A percentile compares a stretch with the other conserved stretches of the same genome.
These are phyloP conservation scores for Pisolithus microcarpus DNA, from an alignment of 768 basidiomycete genomes.

Conservation along the genomic window DNA sequence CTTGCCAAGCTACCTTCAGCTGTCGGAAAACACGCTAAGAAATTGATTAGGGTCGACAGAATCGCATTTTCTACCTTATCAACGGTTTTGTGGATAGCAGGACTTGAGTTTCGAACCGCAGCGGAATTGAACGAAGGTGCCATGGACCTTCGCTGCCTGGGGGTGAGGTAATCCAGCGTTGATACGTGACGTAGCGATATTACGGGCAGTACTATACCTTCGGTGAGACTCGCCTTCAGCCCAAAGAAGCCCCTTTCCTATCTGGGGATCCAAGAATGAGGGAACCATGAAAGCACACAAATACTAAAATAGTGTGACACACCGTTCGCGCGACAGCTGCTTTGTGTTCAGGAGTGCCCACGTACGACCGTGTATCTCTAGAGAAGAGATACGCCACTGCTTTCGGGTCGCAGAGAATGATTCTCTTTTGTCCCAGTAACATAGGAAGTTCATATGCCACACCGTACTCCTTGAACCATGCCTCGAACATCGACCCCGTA, in stretches of 20 bases:
- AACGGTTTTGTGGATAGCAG: slow-evolving; percentile 22
- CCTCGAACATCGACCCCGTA: slow-evolving; percentile 27
- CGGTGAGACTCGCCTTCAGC: background rate
- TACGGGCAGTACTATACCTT: background rate
- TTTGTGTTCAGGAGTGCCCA: slow-evolving; percentile 29
- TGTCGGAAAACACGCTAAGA: slow-evolving; percentile 9
- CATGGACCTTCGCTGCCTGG: slow-evolving; percentile 21
- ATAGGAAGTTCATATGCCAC: slow-evolving; percentile 34
- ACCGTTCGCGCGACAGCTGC: slow-evolving; percentile 30
- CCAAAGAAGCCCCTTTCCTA: background rate
- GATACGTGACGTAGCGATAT: background rate
- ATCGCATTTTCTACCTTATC: slow-evolving; percentile 14
- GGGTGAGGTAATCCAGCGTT: too few relatives aligned
- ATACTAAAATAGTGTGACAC: background rate
- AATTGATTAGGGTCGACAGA: background rate
- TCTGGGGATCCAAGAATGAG: slow-evolving; percentile 17
- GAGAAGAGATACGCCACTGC: slow-evolving; percentile 44
- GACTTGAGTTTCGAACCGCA: slow-evolving; percentile 15
- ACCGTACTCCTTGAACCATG: slow-evolving; percentile 41
- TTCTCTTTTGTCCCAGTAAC: slow-evolving; percentile 25
- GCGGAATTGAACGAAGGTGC: slow-evolving; percentile 21
- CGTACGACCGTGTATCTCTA: slow-evolving; percentile 41
- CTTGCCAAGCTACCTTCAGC: slow-evolving; percentile 23
- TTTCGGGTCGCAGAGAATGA: slow-evolving; percentile 39
- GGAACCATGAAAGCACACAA: too few relatives aligned